These are phyloP conservation scores for Dryadomyces quercus-mongolicae DNA, from an alignment of 2,329 filamentous ascomycete species.

Conservation along the genomic window DNA sequence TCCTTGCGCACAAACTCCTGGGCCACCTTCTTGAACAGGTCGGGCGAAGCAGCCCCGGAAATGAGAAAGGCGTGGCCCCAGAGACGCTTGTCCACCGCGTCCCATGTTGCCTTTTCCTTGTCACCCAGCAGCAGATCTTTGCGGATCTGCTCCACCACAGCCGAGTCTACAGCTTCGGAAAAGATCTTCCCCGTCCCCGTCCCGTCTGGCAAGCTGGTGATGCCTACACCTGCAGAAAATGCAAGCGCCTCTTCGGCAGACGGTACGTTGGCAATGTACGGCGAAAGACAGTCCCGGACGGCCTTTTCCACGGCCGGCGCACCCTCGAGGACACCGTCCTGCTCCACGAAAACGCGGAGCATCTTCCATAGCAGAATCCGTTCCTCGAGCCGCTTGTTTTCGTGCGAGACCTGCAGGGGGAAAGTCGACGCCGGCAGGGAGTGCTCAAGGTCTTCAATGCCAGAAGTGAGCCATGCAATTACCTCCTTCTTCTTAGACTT, in stretches of 20 bases:
- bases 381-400: constrained; percentile 64
- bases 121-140: constrained; percentile 66
- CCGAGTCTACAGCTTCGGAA: constrained; percentile 55
- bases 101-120: constrained; percentile 84
- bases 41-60: constrained; percentile 62
- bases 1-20: constrained; percentile 95
- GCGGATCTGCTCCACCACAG: constrained; percentile 59
- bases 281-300: constrained; percentile 54
- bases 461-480: constrained; percentile 63
- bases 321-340: constrained; percentile 73
- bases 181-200: constrained; percentile 12
- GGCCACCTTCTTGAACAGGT: constrained; percentile 83
- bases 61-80: constrained; percentile 97
- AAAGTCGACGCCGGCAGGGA: constrained; percentile 36
- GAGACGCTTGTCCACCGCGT: constrained; percentile 79
- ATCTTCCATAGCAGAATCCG: constrained; percentile 81
- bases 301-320: constrained; percentile 59
- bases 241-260: constrained; percentile 3
- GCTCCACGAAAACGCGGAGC: constrained; percentile 66
- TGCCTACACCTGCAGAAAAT: constrained; percentile 10
- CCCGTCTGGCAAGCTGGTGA: constrained; percentile 8
- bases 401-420: constrained; percentile 38
- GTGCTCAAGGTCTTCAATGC: constrained; percentile 63
- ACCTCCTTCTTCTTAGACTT: constrained; percentile 97
- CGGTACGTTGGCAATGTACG: constrained; percentile 10